Evolutionary conservation across 2,329 filamentous ascomycete genomes (phyloP).

Genomic region (Teratosphaeria zuluensis): DNA sequence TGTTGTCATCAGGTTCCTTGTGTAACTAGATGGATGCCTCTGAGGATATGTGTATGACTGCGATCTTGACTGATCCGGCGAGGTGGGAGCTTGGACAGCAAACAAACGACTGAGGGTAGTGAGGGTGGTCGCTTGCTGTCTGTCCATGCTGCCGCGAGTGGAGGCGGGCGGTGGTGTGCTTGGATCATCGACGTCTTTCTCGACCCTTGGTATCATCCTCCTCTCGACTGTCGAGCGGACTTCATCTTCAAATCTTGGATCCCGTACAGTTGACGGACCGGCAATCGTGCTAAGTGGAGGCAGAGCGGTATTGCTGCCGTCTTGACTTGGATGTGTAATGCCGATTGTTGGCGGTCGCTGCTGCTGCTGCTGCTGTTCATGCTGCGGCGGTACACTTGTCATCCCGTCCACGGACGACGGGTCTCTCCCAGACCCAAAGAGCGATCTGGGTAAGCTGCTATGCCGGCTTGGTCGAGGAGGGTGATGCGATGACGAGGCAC

Average conservation of each 20-base stretch:
- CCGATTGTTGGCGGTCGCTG: slow-evolving; percentile 1
- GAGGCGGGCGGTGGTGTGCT: slow-evolving; percentile 28
- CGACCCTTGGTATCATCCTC: slow-evolving; percentile 31
- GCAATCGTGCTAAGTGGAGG: slow-evolving; percentile 6
- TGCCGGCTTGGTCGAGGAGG: slow-evolving; percentile 7
- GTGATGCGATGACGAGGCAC: not conserved
- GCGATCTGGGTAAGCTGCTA: slow-evolving; percentile 12
- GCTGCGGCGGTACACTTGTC: not conserved
- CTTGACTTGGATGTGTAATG: slow-evolving; percentile 5
- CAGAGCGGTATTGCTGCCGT: slow-evolving; percentile 2
- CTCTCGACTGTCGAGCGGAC: slow-evolving; percentile 13
- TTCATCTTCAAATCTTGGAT: slow-evolving; percentile 10
- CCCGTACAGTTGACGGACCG: slow-evolving; percentile 1
- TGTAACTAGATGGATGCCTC: slow-evolving; percentile 11
- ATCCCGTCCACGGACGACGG: slow-evolving; percentile 7
- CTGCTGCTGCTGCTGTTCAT: not conserved
- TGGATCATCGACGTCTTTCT: slow-evolving; percentile 42
- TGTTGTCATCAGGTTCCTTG: slow-evolving; percentile 11
- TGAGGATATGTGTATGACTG: slow-evolving; percentile 30
- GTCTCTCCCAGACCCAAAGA: slow-evolving; percentile 11
- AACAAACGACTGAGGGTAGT: slow-evolving; percentile 38
- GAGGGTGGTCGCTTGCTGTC: slow-evolving; percentile 31
- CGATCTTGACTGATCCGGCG: slow-evolving; percentile 29
- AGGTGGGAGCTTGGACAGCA: slow-evolving; percentile 28
- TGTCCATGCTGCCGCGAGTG: slow-evolving; percentile 20